Evolutionary conservation across 805 yeast genomes (phyloP), one percentile per base, ranked within the genome.

Genomic region (Kazachstania viticola): DNA sequence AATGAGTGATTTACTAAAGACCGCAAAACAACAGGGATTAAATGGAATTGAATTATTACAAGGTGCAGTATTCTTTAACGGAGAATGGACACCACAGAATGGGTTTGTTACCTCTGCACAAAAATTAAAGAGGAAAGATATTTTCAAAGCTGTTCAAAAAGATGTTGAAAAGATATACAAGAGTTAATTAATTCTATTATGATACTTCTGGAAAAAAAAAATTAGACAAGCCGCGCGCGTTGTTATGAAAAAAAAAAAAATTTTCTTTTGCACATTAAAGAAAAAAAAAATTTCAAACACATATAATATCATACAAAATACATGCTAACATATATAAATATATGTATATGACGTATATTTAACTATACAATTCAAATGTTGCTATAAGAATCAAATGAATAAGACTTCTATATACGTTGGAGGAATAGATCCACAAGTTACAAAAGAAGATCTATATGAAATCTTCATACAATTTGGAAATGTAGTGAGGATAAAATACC

Each of bases 51-150:
- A 91, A 61, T 65, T 88, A 42, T 54, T 91, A 35, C 73, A 73
- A 42, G 94, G 87, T 44, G 67, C 79, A 39, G 84, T 79, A 11
- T 57, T 91, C 38, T 68, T 75, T 36, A 87, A 82, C 42, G 88
- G 75, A 32, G 98, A 91, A 64, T 91, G 98, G 97, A 91, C 97
- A 25, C 97, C 98, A 27, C 91, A 84, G 60, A 82, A 75, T 53
- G 97, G 95, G 1, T 83, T 64, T 44, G 93, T 88, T 35, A 85
- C 97, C 12, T 76, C 93, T 37, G 98, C 98, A 17, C 96, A 87
- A 62, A 91, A 91, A 63, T 70, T 91, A 50, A 95, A 88, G 67
- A 79, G 98, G 67, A 81, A 71, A 67, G 80, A 80, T 66, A 91
- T 91, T 51, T 62, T 83, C 45, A 72, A 67, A 21, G 71, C 76